Evolutionary conservation across 495 filamentous ascomycete genomes (phyloP).

Genomic region (Sabuloglossum arenarium): DNA sequence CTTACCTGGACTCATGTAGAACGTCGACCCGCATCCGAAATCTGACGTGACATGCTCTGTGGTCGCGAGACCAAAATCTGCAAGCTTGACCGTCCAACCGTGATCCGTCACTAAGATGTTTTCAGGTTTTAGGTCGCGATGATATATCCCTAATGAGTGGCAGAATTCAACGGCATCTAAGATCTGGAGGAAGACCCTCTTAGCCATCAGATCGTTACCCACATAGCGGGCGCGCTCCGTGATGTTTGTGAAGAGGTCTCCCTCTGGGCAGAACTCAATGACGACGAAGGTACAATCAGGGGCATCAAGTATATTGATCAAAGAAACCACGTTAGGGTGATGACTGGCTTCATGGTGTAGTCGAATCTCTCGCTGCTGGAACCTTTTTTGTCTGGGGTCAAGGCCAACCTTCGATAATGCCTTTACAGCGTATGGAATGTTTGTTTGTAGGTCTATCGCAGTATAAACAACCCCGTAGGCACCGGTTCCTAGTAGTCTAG

Average conservation of each 20-base stretch:
- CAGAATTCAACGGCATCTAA: slow-evolving; percentile 94
- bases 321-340: slow-evolving; percentile 84
- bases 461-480: slow-evolving; percentile 96
- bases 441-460: slow-evolving; percentile 69
- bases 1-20: slow-evolving; percentile 98
- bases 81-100: slow-evolving; percentile 79
- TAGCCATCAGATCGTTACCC: slow-evolving; percentile 77
- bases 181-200: slow-evolving; percentile 79
- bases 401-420: slow-evolving; percentile 81
- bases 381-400: slow-evolving; percentile 69
- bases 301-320: slow-evolving; percentile 85
- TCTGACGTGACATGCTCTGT: slow-evolving; percentile 67
- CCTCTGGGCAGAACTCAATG: slow-evolving; percentile 92
- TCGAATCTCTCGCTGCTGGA: slow-evolving; percentile 83
- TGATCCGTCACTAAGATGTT: slow-evolving; percentile 84
- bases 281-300: slow-evolving; percentile 91
- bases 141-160: slow-evolving; percentile 86
- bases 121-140: slow-evolving; percentile 94
- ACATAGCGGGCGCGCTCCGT: slow-evolving; percentile 86
- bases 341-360: slow-evolving; percentile 73
- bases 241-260: slow-evolving; percentile 91
- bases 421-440: slow-evolving; percentile 82
- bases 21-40: slow-evolving; percentile 94
- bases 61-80: slow-evolving; percentile 92
- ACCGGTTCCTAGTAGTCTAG: slow-evolving; percentile 71